phyloP scores from a whole-genome alignment of 208 protist genomes.

The Phytomonas sp. region DNA sequence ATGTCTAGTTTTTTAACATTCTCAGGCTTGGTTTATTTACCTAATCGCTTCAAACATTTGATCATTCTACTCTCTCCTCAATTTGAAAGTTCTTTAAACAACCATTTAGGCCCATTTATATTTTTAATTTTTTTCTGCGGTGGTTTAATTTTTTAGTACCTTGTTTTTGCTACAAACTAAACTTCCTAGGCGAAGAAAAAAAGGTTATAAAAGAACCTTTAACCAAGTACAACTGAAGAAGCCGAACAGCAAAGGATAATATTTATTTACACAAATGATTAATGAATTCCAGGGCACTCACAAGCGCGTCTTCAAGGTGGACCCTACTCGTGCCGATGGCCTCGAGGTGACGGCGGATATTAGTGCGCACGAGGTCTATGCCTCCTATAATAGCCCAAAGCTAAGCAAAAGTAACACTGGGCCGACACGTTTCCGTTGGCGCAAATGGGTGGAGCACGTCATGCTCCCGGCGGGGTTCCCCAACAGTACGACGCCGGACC shows the following conservation, averaged over 20 bases:
- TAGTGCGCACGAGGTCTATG: slow-evolving; percentile 19
- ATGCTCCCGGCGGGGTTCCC: slow-evolving; percentile 61
- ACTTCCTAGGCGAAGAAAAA: too few relatives aligned
- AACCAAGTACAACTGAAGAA: neutral
- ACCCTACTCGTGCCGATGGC: slow-evolving; percentile 15
- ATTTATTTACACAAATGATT: slow-evolving; percentile 20
- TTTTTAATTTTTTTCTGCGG: neutral
- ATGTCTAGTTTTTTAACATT: neutral
- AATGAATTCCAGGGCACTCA: slow-evolving; percentile 20
- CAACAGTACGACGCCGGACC: slow-evolving; percentile 40
- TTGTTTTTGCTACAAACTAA: too few relatives aligned
- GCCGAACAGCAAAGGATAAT: neutral
- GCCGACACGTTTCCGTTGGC: neutral
- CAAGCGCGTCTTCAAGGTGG: slow-evolving; percentile 24
- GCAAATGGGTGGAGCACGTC: slow-evolving; percentile 15
- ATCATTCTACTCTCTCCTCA: neutral
- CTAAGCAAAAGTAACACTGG: neutral
- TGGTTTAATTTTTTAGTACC: neutral
- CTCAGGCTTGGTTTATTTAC: neutral
- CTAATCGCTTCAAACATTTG: neutral
- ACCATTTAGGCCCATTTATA: neutral
- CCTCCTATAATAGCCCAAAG: neutral
- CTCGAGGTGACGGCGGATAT: slow-evolving; percentile 15
- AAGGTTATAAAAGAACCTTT: too few relatives aligned
- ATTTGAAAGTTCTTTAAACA: neutral